These are phyloP conservation scores for Cryptosporidium felis DNA, from an alignment of 169 alveolate genomes.

Conservation along the genomic window DNA sequence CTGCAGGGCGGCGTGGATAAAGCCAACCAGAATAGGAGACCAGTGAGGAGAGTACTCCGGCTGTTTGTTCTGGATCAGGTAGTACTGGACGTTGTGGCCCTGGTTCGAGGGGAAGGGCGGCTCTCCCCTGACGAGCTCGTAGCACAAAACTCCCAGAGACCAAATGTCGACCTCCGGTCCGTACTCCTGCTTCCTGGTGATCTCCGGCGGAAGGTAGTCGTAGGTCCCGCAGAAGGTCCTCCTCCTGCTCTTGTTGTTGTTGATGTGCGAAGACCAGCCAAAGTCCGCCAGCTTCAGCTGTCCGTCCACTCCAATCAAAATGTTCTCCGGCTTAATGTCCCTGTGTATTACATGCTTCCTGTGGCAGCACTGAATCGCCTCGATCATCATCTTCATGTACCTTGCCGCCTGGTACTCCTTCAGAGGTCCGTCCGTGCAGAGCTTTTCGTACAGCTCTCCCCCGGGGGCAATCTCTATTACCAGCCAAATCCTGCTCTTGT, in stretches of 20 bases:
- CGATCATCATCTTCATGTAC: slow-evolving; percentile 80
- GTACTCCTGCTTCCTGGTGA: slow-evolving; percentile 84
- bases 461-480: slow-evolving; percentile 91
- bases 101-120: slow-evolving; percentile 87
- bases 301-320: slow-evolving; percentile 87
- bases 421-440: slow-evolving; percentile 78
- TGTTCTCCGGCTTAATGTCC: slow-evolving; percentile 94
- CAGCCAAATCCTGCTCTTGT: slow-evolving; percentile 86
- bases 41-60: slow-evolving; percentile 70
- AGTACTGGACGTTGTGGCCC: slow-evolving; percentile 65
- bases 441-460: slow-evolving; percentile 85
- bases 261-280: slow-evolving; percentile 88
- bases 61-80: slow-evolving; percentile 58
- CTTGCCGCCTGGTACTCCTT: slow-evolving; percentile 84
- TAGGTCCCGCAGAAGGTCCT: slow-evolving; percentile 92
- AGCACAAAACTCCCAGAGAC: slow-evolving; percentile 91
- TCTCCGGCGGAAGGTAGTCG: slow-evolving; percentile 94
- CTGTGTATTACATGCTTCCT: slow-evolving; percentile 86
- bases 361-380: slow-evolving; percentile 84
- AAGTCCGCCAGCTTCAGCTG: slow-evolving; percentile 93
- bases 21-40: slow-evolving; percentile 67
- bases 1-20: slow-evolving; percentile 63
- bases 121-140: slow-evolving; percentile 88
- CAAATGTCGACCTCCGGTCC: slow-evolving; percentile 89
- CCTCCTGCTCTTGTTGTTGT: slow-evolving; percentile 86